phyloP scores from a whole-genome alignment of 352 stramenopile genomes.

The Phytopythium mirpurense region DNA sequence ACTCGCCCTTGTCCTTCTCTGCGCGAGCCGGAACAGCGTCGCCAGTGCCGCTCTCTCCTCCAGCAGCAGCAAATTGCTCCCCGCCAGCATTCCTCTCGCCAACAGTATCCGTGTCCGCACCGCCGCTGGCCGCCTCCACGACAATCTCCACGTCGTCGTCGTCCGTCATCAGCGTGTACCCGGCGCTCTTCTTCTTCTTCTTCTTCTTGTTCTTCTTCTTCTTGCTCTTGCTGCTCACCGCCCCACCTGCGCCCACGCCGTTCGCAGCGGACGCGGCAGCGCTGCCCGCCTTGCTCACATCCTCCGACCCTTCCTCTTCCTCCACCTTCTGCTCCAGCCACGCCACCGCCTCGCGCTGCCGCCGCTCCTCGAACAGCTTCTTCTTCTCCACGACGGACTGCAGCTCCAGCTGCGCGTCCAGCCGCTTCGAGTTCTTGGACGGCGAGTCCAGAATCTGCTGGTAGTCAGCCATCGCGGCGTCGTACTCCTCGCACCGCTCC shows the following conservation, averaged over 20 bases:
- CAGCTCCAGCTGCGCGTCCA: slow-evolving; percentile 77
- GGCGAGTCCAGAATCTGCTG: slow-evolving; percentile 47
- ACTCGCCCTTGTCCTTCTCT: neutral
- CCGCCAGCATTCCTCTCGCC: neutral
- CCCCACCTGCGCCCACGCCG: slow-evolving; percentile 8
- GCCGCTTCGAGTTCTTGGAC: slow-evolving; percentile 35
- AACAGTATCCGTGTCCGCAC: neutral
- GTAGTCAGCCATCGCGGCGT: slow-evolving; percentile 60
- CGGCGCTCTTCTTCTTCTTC: slow-evolving; percentile 30
- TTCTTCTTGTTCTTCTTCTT: slow-evolving; percentile 77
- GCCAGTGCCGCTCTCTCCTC: neutral
- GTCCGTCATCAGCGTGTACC: slow-evolving; percentile 39
- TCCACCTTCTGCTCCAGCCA: slow-evolving; percentile 51
- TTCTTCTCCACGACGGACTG: slow-evolving; percentile 48
- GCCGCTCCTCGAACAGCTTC: slow-evolving; percentile 26
- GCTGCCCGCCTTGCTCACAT: slow-evolving; percentile 12
- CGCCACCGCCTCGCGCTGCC: slow-evolving; percentile 40
- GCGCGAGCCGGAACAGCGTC: neutral
- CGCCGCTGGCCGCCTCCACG: slow-evolving; percentile 6
- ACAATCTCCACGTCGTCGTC: slow-evolving; percentile 24
- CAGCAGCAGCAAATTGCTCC: neutral
- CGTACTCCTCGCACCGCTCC: slow-evolving; percentile 40
- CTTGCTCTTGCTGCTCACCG: slow-evolving; percentile 36
- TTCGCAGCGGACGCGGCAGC: slow-evolving; percentile 15
- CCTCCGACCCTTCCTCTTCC: slow-evolving; percentile 14